Conservation (phyloP, 192 early-diverging fungal genomes). For the Obelidium mucronatum region DNA sequence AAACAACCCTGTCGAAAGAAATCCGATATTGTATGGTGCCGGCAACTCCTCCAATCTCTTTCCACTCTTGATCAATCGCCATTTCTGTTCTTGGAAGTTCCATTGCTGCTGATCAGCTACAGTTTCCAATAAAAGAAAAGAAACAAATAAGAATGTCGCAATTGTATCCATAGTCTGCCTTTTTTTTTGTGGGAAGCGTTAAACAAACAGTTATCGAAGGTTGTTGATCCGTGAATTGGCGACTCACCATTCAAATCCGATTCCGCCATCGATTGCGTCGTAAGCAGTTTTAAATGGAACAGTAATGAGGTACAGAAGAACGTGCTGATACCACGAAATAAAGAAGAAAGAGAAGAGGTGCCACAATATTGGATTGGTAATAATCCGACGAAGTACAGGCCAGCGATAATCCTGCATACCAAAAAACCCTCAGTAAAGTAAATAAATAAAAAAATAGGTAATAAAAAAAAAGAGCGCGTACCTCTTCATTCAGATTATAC, state of each 20-base stretch:
- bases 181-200: too few species aligned
- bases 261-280: not conserved
- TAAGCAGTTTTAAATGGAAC: conserved; percentile 46
- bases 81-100: conserved; percentile 56
- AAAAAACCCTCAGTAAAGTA: not conserved
- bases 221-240: too few species aligned
- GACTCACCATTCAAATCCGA: not conserved
- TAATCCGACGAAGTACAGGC: conserved; percentile 42
- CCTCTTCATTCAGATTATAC: conserved; percentile 19
- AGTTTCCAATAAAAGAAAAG: conserved; percentile 64
- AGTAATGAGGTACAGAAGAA: conserved; percentile 66
- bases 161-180: conserved; percentile 61
- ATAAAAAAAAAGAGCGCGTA: too few species aligned
- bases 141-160: conserved; percentile 49
- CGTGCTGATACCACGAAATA: conserved; percentile 75
- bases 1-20: conserved; percentile 78
- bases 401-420: conserved; percentile 70
- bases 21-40: conserved; percentile 61
- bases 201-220: too few species aligned
- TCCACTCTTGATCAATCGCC: conserved; percentile 20
- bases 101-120: conserved; percentile 86
- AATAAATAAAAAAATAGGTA: not conserved
- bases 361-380: conserved; percentile 55
- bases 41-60: conserved; percentile 25
- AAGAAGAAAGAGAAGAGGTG: conserved; percentile 72